Evolutionary conservation across 192 early-diverging fungal genomes (phyloP), one percentile per base, ranked within the genome.

Genomic region (Rhizoclosmatium globosum): DNA sequence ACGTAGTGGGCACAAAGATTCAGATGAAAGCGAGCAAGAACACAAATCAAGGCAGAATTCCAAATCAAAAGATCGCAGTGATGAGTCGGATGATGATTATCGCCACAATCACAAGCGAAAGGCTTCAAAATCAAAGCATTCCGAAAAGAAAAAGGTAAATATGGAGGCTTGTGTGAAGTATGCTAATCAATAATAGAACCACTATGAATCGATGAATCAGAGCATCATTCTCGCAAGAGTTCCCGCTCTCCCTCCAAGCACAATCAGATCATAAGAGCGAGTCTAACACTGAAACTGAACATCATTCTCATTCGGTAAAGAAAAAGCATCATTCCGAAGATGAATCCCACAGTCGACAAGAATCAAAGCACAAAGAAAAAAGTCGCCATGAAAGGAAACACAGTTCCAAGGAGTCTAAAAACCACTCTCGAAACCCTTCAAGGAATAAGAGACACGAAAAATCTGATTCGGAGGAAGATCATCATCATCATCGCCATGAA

Each of bases 151-250:
- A 31, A 31, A 31, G 31, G 31, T 31, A 31, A 31, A 31, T 31
- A 31, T 31, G 31, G 31, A 31, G 31, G 31, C 31, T 31, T 31
- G 0, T 31, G 31, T 31, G 31, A 31, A 31, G 31, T 31, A 31
- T 31, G 0, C 31, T 31, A 31, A 31, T 31, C 31, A 31, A 31
- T 31, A 31, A 31, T 31, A 31, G 31, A 31, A 31, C 31, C 31
- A 31, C 31, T 15, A 71, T 47, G 69, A 71, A 13, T n/a, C n/a
- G 13, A 71, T 71, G 69, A 31, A 9, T 45, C 43, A 21, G 69
- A 57, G 21, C 69, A 71, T 45, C 23, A 38, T 41, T 45, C 46
- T 0, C 69, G 23, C 15, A 45, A 71, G 43, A 71, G 50, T n/a
- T 56, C 69, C 4, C 72, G 72, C 6, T 23, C 60, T 38, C 21